These are phyloP conservation scores for Pleodorina starrii DNA, from an alignment of 139 green algal genomes.

Conservation along the genomic window DNA sequence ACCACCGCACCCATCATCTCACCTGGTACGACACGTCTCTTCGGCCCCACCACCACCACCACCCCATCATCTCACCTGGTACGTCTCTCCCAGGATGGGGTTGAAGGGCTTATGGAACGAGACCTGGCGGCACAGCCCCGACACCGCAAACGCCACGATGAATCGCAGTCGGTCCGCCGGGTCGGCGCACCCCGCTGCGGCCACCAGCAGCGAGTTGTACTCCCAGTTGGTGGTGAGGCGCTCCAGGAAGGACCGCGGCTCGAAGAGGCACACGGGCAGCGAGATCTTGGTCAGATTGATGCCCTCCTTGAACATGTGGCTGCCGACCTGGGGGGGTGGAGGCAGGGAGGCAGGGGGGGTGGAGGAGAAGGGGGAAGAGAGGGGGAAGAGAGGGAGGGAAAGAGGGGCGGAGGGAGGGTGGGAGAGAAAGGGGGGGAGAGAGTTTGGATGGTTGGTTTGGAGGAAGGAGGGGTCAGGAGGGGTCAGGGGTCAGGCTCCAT, in stretches of 20 bases:
- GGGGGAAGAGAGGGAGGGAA: too few species aligned
- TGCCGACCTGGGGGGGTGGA: constrained; percentile 49
- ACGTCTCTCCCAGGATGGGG: constrained; percentile 77
- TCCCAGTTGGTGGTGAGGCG: constrained; percentile 72
- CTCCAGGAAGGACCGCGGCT: constrained; percentile 77
- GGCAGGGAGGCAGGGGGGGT: too few species aligned
- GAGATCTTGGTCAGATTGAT: constrained; percentile 78
- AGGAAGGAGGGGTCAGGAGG: too few species aligned
- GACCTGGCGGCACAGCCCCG: constrained; percentile 69
- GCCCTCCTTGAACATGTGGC: constrained; percentile 68
- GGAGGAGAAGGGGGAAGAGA: too few species aligned
- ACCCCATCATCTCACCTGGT: constrained; percentile 50
- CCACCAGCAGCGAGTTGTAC: constrained; percentile 57
- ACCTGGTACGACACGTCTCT: too few species aligned
- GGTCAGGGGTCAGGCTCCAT: too few species aligned
- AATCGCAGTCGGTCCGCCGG: constrained; percentile 63
- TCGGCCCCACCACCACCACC: too few species aligned
- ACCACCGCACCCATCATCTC: too few species aligned
- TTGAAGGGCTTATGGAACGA: constrained; percentile 81
- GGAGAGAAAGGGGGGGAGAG: too few species aligned
- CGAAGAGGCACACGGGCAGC: constrained; percentile 76
- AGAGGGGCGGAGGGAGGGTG: too few species aligned
- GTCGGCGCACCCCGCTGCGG: constrained; percentile 58
- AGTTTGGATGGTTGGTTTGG: too few species aligned
- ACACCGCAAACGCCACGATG: constrained; percentile 73